A percentile compares a stretch with the other conserved stretches of the same genome.
Conservation (phyloP, 306 rosid species). For the Erythrophleum fordii region DNA sequence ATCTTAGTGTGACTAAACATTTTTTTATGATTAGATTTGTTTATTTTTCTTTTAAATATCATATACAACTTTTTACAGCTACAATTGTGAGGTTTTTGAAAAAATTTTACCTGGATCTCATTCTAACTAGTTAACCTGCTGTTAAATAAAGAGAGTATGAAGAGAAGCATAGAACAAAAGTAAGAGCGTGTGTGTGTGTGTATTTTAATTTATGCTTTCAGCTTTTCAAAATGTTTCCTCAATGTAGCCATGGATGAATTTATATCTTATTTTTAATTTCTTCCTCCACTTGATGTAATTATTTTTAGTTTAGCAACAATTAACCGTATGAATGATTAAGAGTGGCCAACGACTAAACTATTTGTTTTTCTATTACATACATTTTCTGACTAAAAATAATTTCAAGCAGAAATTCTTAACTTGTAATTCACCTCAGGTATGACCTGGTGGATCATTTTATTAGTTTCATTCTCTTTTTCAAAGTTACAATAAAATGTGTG, state of each 20-base stretch:
- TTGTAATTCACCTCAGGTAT: too few species aligned
- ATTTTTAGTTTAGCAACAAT: background rate
- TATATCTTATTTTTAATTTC: background rate
- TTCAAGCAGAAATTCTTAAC: too few species aligned
- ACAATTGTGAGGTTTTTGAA: background rate
- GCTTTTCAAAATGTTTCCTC: background rate
- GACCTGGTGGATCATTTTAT: too few species aligned
- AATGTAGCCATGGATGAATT: background rate
- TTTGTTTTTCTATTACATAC: background rate
- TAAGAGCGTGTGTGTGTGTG: too few species aligned
- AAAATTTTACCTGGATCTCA: background rate
- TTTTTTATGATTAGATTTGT: background rate
- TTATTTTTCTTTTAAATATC: background rate
- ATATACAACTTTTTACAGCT: background rate
- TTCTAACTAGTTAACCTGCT: background rate
- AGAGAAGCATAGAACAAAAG: background rate
- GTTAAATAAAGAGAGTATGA: background rate
- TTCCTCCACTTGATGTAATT: background rate
- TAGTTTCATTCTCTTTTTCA: too few species aligned
- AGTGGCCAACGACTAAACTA: background rate
- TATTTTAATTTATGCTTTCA: too few species aligned
- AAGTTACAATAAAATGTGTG: background rate
- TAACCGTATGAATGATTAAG: too few species aligned
- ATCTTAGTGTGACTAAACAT: too few species aligned
- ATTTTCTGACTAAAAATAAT: background rate